Evolutionary conservation across 1,284 basidiomycete species (phyloP), one percentile per base, ranked within the genome.

Genomic region (Boletellus deceptivus): DNA sequence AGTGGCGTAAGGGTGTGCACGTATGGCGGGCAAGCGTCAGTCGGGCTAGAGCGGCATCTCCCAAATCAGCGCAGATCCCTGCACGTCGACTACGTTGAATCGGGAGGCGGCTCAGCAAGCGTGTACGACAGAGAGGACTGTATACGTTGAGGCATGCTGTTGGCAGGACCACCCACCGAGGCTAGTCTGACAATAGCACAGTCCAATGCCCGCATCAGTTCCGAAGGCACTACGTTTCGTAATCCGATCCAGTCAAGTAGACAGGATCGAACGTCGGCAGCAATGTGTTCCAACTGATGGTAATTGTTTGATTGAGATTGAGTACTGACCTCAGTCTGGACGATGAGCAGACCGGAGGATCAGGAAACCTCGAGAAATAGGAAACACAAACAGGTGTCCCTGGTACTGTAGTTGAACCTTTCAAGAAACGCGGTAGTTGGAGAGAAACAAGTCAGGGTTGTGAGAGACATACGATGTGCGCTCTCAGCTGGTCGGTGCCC

Each of bases 121-220:
- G 64, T 70, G 65, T 92, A 94, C 0, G 81, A 75, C 2, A 84
- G 57, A 2, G 25, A 41, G 18, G 44, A 27, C 8, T 36, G 49
- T 11, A 24, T 6, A 3, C 40, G n/a, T 42, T 37, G 48, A 39
- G 50, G 24, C 13, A 25, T 16, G 0, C 8, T 14, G 34, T 35
- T 36, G 16, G 43, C 1, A 11, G 37, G 20, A 18, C 18, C 34
- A 16, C 6, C 14, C 8, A 2, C 11, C 9, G 70, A 70, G 8
- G 92, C 74, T 5, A 96, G 76, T 0, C 80, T 93, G 7, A 97
- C 90, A 20, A 98, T 59, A 1, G 86, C 82, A 0, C 89, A 89
- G 56, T 93, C 92, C 40, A 98, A 72, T 1, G 91, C 91, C 3
- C 80, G 72, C 1, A 71, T 69, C 24, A 91, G 68, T 66, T 93